Evolutionary conservation across 352 stramenopile species (phyloP), one percentile per base, ranked within the genome.

Genomic region (Pythium oligandrum): DNA sequence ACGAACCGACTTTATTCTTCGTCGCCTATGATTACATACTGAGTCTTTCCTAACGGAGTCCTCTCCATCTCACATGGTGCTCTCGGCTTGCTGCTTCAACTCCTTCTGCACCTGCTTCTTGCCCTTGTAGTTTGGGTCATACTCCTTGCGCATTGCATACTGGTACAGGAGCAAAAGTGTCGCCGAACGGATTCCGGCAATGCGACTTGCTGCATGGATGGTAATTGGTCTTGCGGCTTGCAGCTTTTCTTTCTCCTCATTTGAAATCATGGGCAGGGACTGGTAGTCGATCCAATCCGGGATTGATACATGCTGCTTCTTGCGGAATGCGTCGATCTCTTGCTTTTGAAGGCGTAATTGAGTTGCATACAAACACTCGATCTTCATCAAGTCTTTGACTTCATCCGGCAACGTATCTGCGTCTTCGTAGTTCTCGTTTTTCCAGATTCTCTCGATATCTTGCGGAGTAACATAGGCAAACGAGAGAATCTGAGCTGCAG

Each of bases 291-390:
- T 83, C 67, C 95, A 92, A 7, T 84, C 73, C 11, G 97, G 96
- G 57, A 99, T 98, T 48, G 76, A 61, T 30, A 97, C 77, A 55
- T 96, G 90, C 70, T 98, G 87, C 40, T 96, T 96, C 58, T 92
- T 87, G 43, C 94, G 75, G 75, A 97, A 98, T 33, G 88, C 90
- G 54, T 97, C 89, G 66, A 99, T 99, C 68, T 99, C 97, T 55
- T 96, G 93, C 55, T 95, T 75, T 67, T 98, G 95, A 12, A 95
- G 63, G 10, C 91, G 69, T 39, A 98, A 75, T 66, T 98, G 98
- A 36, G 76, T 91, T 43, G 82, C 82, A 67, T 99, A 99, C 58
- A 98, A 90, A 39, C 95, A 93, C 38, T 95, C 83, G 50, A 71
- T 88, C 53, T 93, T 95, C 46, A 88, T 65, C 30, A 88, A 62